Conservation (phyloP, 441 rosid genomes). For the Gossypium schwendimanii region DNA sequence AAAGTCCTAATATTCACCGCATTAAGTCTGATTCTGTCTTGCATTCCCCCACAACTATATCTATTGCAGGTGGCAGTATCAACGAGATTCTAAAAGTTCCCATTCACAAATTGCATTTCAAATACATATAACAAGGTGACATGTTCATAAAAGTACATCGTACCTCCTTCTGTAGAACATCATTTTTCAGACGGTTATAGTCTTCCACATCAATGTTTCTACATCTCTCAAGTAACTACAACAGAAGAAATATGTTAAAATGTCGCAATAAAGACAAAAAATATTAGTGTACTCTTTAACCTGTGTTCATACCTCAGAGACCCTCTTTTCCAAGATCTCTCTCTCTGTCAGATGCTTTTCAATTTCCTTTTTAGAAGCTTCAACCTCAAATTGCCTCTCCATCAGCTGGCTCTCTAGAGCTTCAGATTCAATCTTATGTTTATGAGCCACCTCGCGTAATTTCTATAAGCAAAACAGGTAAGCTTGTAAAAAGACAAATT, state of each 20-base stretch:
- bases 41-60: not conserved
- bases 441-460: slow-evolving; percentile 68
- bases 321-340: slow-evolving; percentile 56
- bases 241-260: slow-evolving; percentile 21
- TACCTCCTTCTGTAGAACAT: slow-evolving; percentile 57
- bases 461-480: slow-evolving; percentile 38
- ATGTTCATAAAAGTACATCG: slow-evolving; percentile 11
- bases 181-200: slow-evolving; percentile 66
- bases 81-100: not conserved
- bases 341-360: slow-evolving; percentile 64
- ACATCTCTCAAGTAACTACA: slow-evolving; percentile 62
- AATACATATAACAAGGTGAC: not conserved
- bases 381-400: slow-evolving; percentile 66
- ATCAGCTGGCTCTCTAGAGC: slow-evolving; percentile 42
- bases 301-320: slow-evolving; percentile 54
- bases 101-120: not conserved
- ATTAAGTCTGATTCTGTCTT: not conserved
- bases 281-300: slow-evolving; percentile 5
- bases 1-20: not conserved
- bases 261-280: slow-evolving; percentile 13
- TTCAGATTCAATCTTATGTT: slow-evolving; percentile 50
- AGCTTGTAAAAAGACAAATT: slow-evolving; percentile 4
- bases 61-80: not conserved
- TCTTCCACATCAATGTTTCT: slow-evolving; percentile 71
- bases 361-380: slow-evolving; percentile 59